A percentile compares a stretch with the other conserved stretches of the same genome.
These are phyloP conservation scores for Floccularia luteovirens DNA, from an alignment of 768 basidiomycete species.

Conservation along the genomic window DNA sequence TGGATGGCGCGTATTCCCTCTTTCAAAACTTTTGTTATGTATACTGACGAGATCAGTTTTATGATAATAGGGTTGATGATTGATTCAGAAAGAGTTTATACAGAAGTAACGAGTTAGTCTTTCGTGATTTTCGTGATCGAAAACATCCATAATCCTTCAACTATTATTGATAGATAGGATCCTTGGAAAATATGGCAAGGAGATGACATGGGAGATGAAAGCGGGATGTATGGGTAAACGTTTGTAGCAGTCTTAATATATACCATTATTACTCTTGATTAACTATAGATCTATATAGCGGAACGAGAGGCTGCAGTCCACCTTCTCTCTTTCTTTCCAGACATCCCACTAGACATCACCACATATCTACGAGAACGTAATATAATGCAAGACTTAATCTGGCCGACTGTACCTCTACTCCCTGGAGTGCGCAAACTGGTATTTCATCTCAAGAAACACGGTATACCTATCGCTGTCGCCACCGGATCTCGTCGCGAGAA, in stretches of 20 bases:
- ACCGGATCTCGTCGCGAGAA: slow-evolving; percentile 67
- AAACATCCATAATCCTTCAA: not conserved
- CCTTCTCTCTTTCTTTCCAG: slow-evolving; percentile 73
- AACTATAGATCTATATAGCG: no score
- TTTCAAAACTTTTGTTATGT: not conserved
- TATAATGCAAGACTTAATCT: slow-evolving; percentile 49
- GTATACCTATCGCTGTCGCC: slow-evolving; percentile 75
- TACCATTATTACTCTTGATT: not conserved
- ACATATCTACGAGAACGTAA: slow-evolving; percentile 53
- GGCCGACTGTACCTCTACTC: slow-evolving; percentile 66
- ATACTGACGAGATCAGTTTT: slow-evolving; percentile 2
- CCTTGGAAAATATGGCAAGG: slow-evolving; percentile 60
- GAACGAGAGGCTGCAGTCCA: slow-evolving; percentile 57
- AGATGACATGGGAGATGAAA: slow-evolving; percentile 87
- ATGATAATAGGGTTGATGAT: slow-evolving; percentile 69
- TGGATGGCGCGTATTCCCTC: slow-evolving; percentile 47
- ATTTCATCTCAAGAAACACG: slow-evolving; percentile 57
- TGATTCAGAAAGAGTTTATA: slow-evolving; percentile 72
- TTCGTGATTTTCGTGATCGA: slow-evolving; percentile 6
- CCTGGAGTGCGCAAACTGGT: slow-evolving; percentile 68
- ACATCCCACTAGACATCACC: slow-evolving; percentile 55
- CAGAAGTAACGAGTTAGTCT: slow-evolving; percentile 66
- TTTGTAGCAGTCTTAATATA: slow-evolving; percentile 14
- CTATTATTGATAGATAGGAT: slow-evolving; percentile 47
- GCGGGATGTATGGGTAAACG: slow-evolving; percentile 87